Evolutionary conservation across 768 basidiomycete genomes (phyloP).

Genomic region (Kwoniella sp.): DNA sequence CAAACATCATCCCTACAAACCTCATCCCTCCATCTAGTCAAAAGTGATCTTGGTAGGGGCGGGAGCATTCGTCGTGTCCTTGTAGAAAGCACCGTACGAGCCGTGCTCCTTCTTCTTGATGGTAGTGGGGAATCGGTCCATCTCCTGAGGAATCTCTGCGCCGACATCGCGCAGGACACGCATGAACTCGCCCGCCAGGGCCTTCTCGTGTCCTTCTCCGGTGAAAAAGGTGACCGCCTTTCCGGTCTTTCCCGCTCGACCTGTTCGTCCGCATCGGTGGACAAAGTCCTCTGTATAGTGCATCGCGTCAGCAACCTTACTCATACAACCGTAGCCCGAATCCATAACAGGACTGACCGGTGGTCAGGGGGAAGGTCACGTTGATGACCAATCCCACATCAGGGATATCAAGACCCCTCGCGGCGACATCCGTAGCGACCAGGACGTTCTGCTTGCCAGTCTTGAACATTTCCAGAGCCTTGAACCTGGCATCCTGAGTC

Average conservation of each 20-base stretch:
- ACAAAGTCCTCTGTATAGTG: constrained; percentile 48
- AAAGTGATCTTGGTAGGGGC: constrained; percentile 55
- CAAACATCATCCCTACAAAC: too few species aligned
- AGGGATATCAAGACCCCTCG: constrained; percentile 93
- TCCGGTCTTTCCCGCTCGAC: constrained; percentile 82
- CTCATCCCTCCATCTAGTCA: constrained; percentile 48
- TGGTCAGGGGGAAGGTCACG: constrained; percentile 91
- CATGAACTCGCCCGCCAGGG: constrained; percentile 87
- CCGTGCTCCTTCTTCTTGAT: constrained; percentile 94
- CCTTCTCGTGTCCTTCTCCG: constrained; percentile 76
- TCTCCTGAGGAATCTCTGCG: constrained; percentile 61
- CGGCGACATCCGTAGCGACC: constrained; percentile 96
- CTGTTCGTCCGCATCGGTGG: constrained; percentile 54
- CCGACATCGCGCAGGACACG: constrained; percentile 83
- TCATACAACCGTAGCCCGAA: too few species aligned
- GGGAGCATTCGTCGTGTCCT: constrained; percentile 52
- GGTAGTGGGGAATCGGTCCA: constrained; percentile 88
- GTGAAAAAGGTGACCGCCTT: constrained; percentile 97
- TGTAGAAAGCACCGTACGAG: constrained; percentile 65
- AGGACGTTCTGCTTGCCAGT: constrained; percentile 71
- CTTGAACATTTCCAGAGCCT: constrained; percentile 81
- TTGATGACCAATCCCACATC: constrained; percentile 91
- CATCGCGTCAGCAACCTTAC: too few species aligned
- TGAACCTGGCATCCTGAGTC: constrained; percentile 75
- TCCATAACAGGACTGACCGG: too few species aligned